Conservation (phyloP, 2,329 filamentous ascomycete genomes). For the Talaromyces albobiverticillius region DNA sequence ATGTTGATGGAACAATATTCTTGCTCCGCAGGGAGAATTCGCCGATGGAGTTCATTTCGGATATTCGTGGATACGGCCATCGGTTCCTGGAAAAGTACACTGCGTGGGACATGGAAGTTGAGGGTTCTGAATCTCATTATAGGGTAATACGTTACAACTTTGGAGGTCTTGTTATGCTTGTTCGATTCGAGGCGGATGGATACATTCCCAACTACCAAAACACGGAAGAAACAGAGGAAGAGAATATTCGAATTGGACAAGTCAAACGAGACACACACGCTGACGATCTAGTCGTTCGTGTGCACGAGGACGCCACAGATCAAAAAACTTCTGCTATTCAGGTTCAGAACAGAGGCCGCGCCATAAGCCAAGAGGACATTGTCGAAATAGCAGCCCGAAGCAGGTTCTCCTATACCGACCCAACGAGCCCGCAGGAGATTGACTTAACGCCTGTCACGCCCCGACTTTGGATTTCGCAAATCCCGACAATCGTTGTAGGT, state of each 20-base stretch:
- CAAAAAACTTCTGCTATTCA: conserved; percentile 8
- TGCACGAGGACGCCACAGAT: background rate
- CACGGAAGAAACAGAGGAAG: background rate
- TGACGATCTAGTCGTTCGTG: background rate
- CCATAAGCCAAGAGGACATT: conserved; percentile 34
- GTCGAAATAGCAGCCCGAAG: conserved; percentile 19
- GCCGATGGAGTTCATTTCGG: conserved; percentile 54
- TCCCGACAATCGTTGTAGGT: conserved; percentile 52
- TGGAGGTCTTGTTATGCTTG: conserved; percentile 48
- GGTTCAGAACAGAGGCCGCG: conserved; percentile 21
- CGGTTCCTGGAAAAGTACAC: conserved; percentile 66
- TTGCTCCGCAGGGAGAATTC: conserved; percentile 61
- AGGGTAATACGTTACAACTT: conserved; percentile 60
- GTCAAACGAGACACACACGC: background rate
- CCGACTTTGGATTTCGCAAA: conserved; percentile 52
- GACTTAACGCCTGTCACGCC: conserved; percentile 33
- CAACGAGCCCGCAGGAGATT: conserved; percentile 30
- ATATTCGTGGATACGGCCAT: conserved; percentile 61
- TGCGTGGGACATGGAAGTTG: conserved; percentile 56
- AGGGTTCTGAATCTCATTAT: conserved; percentile 60
- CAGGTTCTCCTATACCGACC: conserved; percentile 54
- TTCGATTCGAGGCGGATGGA: conserved; percentile 60
- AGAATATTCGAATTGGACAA: too few species aligned
- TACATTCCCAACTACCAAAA: conserved; percentile 39
- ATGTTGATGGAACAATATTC: conserved; percentile 58